Evolutionary conservation across 768 basidiomycete genomes (phyloP).

Genomic region (Sporobolomyces pararoseus): DNA sequence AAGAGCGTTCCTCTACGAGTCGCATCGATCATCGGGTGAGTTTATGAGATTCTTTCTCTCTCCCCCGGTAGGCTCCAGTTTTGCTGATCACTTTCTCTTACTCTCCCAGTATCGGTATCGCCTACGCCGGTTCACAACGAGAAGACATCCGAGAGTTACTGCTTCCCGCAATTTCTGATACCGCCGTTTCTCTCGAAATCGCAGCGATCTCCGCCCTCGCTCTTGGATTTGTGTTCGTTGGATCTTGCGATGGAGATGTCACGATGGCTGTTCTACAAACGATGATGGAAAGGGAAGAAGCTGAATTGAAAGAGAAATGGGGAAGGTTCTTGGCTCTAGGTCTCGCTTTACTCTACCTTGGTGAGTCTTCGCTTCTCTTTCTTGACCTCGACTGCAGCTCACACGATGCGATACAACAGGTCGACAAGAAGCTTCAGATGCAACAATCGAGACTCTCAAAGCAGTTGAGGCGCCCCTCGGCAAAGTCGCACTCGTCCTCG

Average conservation of each 20-base stretch:
- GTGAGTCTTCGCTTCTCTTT: conserved; percentile 53
- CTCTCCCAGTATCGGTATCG: conserved; percentile 67
- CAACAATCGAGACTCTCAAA: conserved; percentile 86
- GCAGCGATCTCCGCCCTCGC: conserved; percentile 78
- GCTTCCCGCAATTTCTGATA: conserved; percentile 78
- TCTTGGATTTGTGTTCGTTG: conserved; percentile 90
- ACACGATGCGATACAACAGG: conserved; percentile 54
- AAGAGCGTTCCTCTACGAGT: conserved; percentile 77
- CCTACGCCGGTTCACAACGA: conserved; percentile 88
- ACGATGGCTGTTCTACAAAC: conserved; percentile 83
- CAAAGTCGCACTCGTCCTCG: conserved; percentile 82
- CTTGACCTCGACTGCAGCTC: not conserved
- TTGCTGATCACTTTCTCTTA: not conserved
- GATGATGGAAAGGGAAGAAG: conserved; percentile 65
- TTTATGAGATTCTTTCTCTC: conserved; percentile 12
- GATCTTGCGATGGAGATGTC: conserved; percentile 89
- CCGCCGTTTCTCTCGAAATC: conserved; percentile 79
- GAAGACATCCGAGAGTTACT: conserved; percentile 74
- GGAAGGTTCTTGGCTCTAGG: conserved; percentile 83
- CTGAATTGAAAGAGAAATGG: conserved; percentile 87
- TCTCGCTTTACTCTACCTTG: conserved; percentile 82
- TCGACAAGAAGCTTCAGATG: conserved; percentile 85
- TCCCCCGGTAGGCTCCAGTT: not conserved
- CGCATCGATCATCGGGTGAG: conserved; percentile 72
- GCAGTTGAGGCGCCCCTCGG: conserved; percentile 89